Base-by-base conservation (phyloP, 2,329 filamentous ascomycete species). In the Colletotrichum trifolii region DNA sequence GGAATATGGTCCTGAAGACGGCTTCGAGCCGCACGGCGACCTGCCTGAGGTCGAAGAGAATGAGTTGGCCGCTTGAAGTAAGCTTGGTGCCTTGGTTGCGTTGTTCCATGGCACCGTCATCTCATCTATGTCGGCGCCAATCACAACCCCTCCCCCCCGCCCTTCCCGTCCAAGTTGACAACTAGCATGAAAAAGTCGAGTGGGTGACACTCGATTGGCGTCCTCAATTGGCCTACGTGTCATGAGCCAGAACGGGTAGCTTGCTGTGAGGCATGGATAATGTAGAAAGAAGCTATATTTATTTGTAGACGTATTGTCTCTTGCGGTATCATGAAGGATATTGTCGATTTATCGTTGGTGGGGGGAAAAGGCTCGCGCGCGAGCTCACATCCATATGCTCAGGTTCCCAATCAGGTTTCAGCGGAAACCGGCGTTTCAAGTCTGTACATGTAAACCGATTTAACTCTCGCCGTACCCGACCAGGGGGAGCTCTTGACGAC, bases 41-140 rank as follows among this genome's bases (percentile, higher is more conserved):
- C 75, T 87, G 12, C 76, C 78, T 6, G 84, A 85, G 64, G 83
- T 81, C 54, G 85, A 85, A 60, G 85, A 87, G 72, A 77, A 74
- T 43, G 75, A 76, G 36, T 60, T 57, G 11, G 58, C 52, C n/a
- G 61, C 54, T 40, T 66, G 25, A 61, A 49, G 17, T 10, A 43
- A 25, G 35, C 45, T n/a, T 17, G 35, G n/a, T 34, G 11, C 40
- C 17, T 13, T 15, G 25, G 42, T 17, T 64, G 42, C 52, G 42
- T 66, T 50, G 48, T 47, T 47, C 4, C 17, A 53, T 35, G 36
- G 43, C 36, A 15, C 25, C 40, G 40, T 17, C 13, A 33, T 39
- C 35, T 43, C 13, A 9, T 17, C 13, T 15, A 10, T 17, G 10
- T 10, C 17, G 15, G n/a, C 15, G 11, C n/a, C 9, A 10, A 11